Conservation (phyloP, 768 basidiomycete species). For the Hygrophorus russula region DNA sequence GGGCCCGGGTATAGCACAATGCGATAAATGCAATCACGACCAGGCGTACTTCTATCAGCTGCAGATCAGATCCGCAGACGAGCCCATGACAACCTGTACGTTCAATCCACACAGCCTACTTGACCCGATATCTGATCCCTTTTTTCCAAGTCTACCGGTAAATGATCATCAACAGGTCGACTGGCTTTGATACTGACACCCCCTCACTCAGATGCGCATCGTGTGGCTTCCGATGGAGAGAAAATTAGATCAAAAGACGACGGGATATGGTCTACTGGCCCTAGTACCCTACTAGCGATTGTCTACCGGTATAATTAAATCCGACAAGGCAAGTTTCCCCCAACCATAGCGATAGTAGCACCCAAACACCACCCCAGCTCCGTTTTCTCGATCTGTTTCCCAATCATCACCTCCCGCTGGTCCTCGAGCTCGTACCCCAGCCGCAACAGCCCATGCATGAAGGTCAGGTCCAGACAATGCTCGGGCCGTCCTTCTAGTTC, state of each 20-base stretch:
- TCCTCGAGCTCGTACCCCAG: slow-evolving; percentile 86
- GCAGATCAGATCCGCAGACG: slow-evolving; percentile 90
- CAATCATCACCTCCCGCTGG: slow-evolving; percentile 57
- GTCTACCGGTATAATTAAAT: slow-evolving; percentile 13
- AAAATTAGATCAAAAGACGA: slow-evolving; percentile 30
- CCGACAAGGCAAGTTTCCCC: slow-evolving; percentile 45
- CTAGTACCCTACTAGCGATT: no score
- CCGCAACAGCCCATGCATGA: slow-evolving; percentile 81
- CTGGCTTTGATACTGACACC: neutral
- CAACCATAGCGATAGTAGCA: slow-evolving; percentile 69
- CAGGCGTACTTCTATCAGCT: slow-evolving; percentile 92
- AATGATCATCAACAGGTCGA: neutral
- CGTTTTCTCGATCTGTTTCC: slow-evolving; percentile 80
- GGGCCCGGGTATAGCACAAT: slow-evolving; percentile 27
- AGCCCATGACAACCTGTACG: slow-evolving; percentile 73
- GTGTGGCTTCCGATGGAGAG: slow-evolving; percentile 61
- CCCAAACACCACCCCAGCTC: slow-evolving; percentile 94
- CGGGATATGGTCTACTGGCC: neutral
- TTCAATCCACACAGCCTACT: slow-evolving; percentile 6
- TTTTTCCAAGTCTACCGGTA: slow-evolving; percentile 52
- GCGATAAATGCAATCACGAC: slow-evolving; percentile 73
- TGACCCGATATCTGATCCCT: neutral
- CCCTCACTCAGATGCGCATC: slow-evolving; percentile 36
- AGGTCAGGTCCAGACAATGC: slow-evolving; percentile 93
- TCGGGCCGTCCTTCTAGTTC: slow-evolving; percentile 82